These are phyloP conservation scores for Fusarium hostae DNA, from an alignment of 2,329 filamentous ascomycete genomes.

Conservation along the genomic window DNA sequence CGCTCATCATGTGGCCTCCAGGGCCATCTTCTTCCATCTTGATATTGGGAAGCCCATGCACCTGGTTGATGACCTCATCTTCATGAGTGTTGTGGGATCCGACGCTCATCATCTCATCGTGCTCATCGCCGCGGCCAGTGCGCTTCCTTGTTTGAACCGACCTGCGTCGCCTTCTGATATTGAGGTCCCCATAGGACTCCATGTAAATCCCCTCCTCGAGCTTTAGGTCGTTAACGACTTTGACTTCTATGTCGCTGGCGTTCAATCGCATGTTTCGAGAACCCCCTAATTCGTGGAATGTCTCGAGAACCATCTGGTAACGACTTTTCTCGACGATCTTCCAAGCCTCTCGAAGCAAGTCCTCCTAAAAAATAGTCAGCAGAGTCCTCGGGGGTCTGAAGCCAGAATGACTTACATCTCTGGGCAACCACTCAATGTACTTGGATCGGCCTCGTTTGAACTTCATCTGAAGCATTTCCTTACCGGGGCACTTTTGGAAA, in stretches of 20 bases:
- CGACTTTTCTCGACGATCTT: slow-evolving; percentile 55
- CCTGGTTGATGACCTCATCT: slow-evolving; percentile 52
- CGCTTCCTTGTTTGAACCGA: slow-evolving; percentile 49
- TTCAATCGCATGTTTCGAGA: slow-evolving; percentile 62
- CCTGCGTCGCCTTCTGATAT: slow-evolving; percentile 55
- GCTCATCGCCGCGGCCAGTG: slow-evolving; percentile 34
- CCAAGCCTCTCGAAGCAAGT: slow-evolving; percentile 55
- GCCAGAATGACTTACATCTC: slow-evolving; percentile 57
- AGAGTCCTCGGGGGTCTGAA: background rate
- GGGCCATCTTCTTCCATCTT: slow-evolving; percentile 44
- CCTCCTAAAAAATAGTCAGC: slow-evolving; percentile 48
- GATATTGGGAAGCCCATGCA: slow-evolving; percentile 39
- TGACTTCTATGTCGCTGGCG: slow-evolving; percentile 60
- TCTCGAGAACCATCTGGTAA: slow-evolving; percentile 55
- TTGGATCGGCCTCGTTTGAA: slow-evolving; percentile 62
- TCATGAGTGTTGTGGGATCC: slow-evolving; percentile 50
- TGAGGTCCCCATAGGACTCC: slow-evolving; percentile 52
- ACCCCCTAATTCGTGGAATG: slow-evolving; percentile 62
- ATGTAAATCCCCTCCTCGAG: slow-evolving; percentile 54
- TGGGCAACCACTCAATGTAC: slow-evolving; percentile 59
- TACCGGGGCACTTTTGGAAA: slow-evolving; percentile 53
- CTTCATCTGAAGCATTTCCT: slow-evolving; percentile 67
- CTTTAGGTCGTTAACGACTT: slow-evolving; percentile 58
- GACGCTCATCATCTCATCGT: slow-evolving; percentile 54
- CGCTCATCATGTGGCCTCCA: slow-evolving; percentile 44